phyloP scores from a whole-genome alignment of 306 rosid species.

The Psophocarpus tetragonolobus region DNA sequence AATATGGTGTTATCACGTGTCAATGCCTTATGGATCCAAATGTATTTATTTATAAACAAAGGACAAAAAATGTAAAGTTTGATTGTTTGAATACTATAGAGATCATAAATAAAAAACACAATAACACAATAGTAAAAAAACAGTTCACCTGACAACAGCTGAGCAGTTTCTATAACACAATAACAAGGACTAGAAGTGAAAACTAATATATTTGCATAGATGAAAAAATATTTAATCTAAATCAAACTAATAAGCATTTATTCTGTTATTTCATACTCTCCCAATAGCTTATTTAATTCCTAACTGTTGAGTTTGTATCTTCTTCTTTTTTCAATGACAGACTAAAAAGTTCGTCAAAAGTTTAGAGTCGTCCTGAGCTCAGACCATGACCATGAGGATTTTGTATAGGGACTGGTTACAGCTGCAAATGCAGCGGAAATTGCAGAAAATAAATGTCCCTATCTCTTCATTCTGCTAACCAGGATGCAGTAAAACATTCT shows the following conservation, averaged over 20 bases:
- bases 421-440: constrained; percentile 33
- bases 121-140: too few species aligned
- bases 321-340: constrained; percentile 44
- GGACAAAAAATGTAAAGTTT: neutral
- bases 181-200: neutral
- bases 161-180: too few species aligned
- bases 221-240: neutral
- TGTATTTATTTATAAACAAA: too few species aligned
- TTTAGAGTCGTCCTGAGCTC: constrained; percentile 60
- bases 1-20: neutral
- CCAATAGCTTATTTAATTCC: neutral
- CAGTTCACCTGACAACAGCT: too few species aligned
- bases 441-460: constrained; percentile 44
- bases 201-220: neutral
- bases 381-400: constrained; percentile 22
- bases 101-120: neutral
- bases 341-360: constrained; percentile 66
- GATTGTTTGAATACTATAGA: neutral
- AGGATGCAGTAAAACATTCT: constrained; percentile 12
- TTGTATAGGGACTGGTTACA: constrained; percentile 22
- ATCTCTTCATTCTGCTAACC: constrained; percentile 28
- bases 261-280: constrained; percentile 2
- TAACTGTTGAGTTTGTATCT: neutral
- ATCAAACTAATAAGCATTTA: neutral
- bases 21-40: neutral